Evolutionary conservation across 106 monocot species (phyloP).

Genomic region (Dioscorea dumetorum): DNA sequence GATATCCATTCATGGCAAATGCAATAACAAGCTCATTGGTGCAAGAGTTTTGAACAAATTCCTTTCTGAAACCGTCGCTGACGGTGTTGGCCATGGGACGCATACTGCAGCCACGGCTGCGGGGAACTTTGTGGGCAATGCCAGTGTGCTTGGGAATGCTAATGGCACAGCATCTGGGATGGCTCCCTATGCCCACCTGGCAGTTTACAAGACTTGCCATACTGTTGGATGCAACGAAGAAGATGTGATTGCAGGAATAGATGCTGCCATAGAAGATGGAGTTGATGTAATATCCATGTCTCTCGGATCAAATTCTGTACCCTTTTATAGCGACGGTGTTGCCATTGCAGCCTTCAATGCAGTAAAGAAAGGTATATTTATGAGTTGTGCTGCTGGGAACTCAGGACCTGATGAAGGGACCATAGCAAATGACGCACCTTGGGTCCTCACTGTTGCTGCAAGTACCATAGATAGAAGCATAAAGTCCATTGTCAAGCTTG

Average conservation of each 20-base stretch:
- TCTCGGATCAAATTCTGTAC: not conserved
- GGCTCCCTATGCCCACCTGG: constrained; percentile 20
- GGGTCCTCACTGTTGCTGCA: constrained; percentile 53
- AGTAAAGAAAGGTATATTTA: constrained; percentile 14
- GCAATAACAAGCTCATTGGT: constrained; percentile 8
- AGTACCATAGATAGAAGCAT: constrained; percentile 30
- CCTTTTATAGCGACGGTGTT: not conserved
- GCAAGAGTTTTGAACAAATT: not conserved
- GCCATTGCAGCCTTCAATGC: constrained; percentile 5
- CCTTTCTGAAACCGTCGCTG: not conserved
- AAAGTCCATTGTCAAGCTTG: constrained; percentile 17
- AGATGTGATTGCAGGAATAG: constrained; percentile 13
- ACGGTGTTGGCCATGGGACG: constrained; percentile 16
- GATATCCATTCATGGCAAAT: not conserved
- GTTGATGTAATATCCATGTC: constrained; percentile 16
- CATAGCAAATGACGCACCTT: constrained; percentile 5
- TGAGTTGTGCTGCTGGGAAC: constrained; percentile 17
- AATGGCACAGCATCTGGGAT: constrained; percentile 12
- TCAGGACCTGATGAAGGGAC: not conserved
- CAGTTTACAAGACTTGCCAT: constrained; percentile 22
- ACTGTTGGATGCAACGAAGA: not conserved
- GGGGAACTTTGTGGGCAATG: not conserved
- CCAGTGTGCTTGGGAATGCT: not conserved
- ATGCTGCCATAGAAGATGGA: constrained; percentile 14
- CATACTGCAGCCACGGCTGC: constrained; percentile 14